Evolutionary conservation across 208 protist genomes (phyloP).

Genomic region (Naegleria fowleri): DNA sequence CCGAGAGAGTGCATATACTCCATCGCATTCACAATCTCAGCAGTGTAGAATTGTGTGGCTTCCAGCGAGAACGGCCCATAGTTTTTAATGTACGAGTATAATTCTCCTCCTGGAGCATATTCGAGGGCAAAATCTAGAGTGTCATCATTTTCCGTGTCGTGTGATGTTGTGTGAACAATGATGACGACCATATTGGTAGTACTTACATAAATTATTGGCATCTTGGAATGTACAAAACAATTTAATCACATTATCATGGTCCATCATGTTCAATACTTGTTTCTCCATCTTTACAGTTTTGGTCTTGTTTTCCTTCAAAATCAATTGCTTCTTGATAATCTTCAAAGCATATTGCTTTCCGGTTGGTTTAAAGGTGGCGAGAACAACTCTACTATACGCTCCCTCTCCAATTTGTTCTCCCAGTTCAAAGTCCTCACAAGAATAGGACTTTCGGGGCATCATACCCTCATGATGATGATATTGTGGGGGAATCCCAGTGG

Average conservation of each 20-base stretch:
- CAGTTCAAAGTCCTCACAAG: not conserved
- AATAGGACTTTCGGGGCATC: not conserved
- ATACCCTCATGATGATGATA: not conserved
- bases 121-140: constrained; percentile 21
- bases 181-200: not conserved
- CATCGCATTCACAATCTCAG: constrained; percentile 36
- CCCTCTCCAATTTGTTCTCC: constrained; percentile 19
- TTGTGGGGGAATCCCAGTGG: no score
- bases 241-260: constrained; percentile 28
- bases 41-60: not conserved
- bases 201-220: constrained; percentile 29
- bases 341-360: constrained; percentile 33
- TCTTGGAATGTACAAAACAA: constrained; percentile 33
- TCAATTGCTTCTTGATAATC: constrained; percentile 23
- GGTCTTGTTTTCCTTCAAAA: constrained; percentile 23
- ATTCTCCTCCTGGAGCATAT: constrained; percentile 10
- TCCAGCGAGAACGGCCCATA: not conserved
- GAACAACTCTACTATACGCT: constrained; percentile 15
- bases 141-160: constrained; percentile 4
- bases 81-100: constrained; percentile 19
- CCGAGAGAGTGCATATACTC: constrained; percentile 37
- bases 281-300: constrained; percentile 31
- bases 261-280: constrained; percentile 19
- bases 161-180: no score
- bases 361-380: constrained; percentile 20